phyloP scores from a whole-genome alignment of 2,329 filamentous ascomycete species.

The Colletotrichum simmondsii region DNA sequence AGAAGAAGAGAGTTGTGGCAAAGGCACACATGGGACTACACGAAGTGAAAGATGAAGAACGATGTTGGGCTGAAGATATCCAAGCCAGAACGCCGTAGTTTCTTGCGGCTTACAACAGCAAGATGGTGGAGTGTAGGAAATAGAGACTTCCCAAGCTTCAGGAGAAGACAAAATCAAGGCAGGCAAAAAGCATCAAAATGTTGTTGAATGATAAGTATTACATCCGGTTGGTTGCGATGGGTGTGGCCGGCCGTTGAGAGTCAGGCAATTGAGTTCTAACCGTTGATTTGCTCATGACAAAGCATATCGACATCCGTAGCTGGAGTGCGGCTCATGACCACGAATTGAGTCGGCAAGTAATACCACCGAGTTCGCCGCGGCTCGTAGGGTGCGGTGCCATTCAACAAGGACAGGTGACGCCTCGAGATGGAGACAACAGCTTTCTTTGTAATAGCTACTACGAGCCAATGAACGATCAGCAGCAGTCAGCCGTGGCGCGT shows the following conservation, averaged over 20 bases:
- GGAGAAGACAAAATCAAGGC: not conserved
- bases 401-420: not conserved
- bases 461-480: constrained; percentile 7
- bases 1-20: not conserved
- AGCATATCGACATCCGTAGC: too few species aligned
- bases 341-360: not conserved
- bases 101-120: not conserved
- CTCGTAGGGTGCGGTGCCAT: too few species aligned
- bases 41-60: not conserved
- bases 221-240: not conserved
- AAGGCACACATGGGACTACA: too few species aligned
- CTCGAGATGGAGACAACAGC: not conserved
- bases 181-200: not conserved
- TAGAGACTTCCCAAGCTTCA: not conserved
- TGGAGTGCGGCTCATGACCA: not conserved
- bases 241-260: not conserved
- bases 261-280: not conserved
- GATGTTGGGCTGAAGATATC: not conserved
- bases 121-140: not conserved
- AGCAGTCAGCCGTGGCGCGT: not conserved
- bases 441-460: constrained; percentile 1
- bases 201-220: not conserved
- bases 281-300: not conserved
- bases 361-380: not conserved
- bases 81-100: not conserved